Evolutionary conservation across 768 basidiomycete species (phyloP), one percentile per base, ranked within the genome.

Genomic region (Crepidotus variabilis): DNA sequence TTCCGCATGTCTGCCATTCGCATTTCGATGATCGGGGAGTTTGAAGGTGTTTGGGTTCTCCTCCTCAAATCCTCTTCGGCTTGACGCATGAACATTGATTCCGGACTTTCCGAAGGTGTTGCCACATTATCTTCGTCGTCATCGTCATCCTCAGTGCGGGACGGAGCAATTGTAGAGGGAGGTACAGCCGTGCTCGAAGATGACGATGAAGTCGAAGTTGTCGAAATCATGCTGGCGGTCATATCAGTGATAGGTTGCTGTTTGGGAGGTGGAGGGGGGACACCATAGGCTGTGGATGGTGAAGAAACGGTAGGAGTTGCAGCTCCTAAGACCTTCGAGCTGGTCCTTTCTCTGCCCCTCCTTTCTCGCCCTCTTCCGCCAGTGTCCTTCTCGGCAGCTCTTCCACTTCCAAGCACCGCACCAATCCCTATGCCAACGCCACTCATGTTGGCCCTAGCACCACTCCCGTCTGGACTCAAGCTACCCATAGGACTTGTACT

Each of bases 21-120:
- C 64, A 71, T 68, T 47, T 61, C 61, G 10, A 67, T 51, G 8
- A 62, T 60, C 21, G 86, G 86, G 24, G 86, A 86, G 62, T 84
- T 87, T 16, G 83, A 77, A 7, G 86, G 86, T 1, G 86, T 87
- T 51, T 79, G 75, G 21, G 72, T 66, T 50, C 60, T 63, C 32
- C 67, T 57, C 58, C 59, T 47, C 54, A 56, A 57, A 34, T 70
- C 69, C 49, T 69, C 69, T 47, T 70, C 67, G 16, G 63, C 66
- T 45, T 56, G 58, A 18, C 65, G 61, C 50, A 64, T 68, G 57
- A 67, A 57, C 14, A 62, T 57, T 57, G 63, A 50, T 36, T 62
- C 63, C 66, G 39, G 39, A 20, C 39, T 43, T 51, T 28, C 50
- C 14, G 47, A 46, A 46, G 34, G 49, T 50, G 23, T 48, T 23